Conservation (phyloP, 805 yeast species). For the Wickerhamomyces subpelliculosus region DNA sequence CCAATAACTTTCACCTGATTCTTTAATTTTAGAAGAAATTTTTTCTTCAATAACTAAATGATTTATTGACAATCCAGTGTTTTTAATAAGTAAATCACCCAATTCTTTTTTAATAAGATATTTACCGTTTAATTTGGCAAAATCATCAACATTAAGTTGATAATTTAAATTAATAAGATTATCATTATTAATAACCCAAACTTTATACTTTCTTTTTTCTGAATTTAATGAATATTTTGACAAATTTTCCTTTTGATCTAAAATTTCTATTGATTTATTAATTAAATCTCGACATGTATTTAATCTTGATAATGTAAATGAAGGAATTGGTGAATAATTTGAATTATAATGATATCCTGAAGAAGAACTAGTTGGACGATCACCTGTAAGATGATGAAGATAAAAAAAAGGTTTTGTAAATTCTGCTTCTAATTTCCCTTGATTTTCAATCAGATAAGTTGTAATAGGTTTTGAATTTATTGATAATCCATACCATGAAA, state of each 20-base stretch:
- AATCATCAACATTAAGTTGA: slow-evolving; percentile 21
- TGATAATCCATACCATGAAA: slow-evolving; percentile 47
- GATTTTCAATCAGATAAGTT: slow-evolving; percentile 28
- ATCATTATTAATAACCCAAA: slow-evolving; percentile 17
- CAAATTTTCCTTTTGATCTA: slow-evolving; percentile 11
- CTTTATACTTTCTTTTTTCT: slow-evolving; percentile 9
- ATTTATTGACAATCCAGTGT: slow-evolving; percentile 14
- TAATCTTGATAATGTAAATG: slow-evolving; percentile 28
- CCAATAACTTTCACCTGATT: slow-evolving; percentile 26
- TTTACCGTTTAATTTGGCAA: slow-evolving; percentile 19
- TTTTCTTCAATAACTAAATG: slow-evolving; percentile 30
- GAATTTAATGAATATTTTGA: slow-evolving; percentile 1
- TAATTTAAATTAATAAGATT: slow-evolving; percentile 10
- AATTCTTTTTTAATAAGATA: slow-evolving; percentile 18
- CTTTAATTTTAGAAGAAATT: neutral
- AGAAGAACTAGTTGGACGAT: slow-evolving; percentile 4
- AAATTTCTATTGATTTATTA: slow-evolving; percentile 7
- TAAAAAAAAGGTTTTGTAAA: slow-evolving; percentile 29
- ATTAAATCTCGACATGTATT: slow-evolving; percentile 17
- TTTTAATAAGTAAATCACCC: slow-evolving; percentile 13
- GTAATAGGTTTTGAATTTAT: slow-evolving; percentile 30
- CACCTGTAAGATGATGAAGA: slow-evolving; percentile 25
- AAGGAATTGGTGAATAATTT: slow-evolving; percentile 18
- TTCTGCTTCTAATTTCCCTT: slow-evolving; percentile 25
- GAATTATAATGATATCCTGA: slow-evolving; percentile 3